Base-by-base conservation (phyloP, 2,329 filamentous ascomycete genomes). In the Fonsecaea multimorphosa region DNA sequence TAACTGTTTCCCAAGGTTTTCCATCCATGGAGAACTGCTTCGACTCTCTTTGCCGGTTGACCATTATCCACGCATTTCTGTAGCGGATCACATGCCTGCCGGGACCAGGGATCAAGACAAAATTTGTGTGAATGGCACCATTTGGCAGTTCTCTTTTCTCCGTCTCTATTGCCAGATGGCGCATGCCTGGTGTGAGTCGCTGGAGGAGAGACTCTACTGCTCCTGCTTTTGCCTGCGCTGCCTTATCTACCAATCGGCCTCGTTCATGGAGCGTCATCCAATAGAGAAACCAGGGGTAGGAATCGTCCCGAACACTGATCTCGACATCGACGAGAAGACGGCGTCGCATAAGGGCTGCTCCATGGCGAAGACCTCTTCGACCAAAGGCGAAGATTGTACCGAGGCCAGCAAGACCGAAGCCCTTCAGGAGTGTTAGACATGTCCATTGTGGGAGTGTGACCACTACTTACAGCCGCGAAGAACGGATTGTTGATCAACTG, bases 301-400 rank as follows among this genome's bases (percentile, higher is more conserved):
- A 93, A 52, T 92, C 88, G 79, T 99, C 95, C 73, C 94, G 91
- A 75, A 92, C 91, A 77, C 91, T 94, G 78, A 99, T 97, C 79
- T 99, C 95, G 73, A 99, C 88, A 74, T 97, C 93, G 73, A 98
- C 92, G 32, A 99, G 88, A 80, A 99, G 87, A 56, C 94, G 91
- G 60, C 90, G 89, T 57, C 92, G 91, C 65, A 97, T 80, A 63
- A 96, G 84, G 51, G 86, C 85, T n/a, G 89, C 88, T 61, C 88
- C 88, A 73, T 88, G 83, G 66, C 93, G 86, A 65, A 91, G 78
- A 36, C 91, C 91, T 74, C 90, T 90, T 69, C 95, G 92, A 32
- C 89, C 91, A 72, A 96, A 87, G 12, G 92, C 90, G 34, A 93
- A 86, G 46, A 86, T 90, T 36, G 93, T 92, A 69, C 93, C 95